A percentile compares a stretch with the other conserved stretches of the same genome.
phyloP scores from a whole-genome alignment of 2,329 filamentous ascomycete species.

The Magnaporthales sp. region DNA sequence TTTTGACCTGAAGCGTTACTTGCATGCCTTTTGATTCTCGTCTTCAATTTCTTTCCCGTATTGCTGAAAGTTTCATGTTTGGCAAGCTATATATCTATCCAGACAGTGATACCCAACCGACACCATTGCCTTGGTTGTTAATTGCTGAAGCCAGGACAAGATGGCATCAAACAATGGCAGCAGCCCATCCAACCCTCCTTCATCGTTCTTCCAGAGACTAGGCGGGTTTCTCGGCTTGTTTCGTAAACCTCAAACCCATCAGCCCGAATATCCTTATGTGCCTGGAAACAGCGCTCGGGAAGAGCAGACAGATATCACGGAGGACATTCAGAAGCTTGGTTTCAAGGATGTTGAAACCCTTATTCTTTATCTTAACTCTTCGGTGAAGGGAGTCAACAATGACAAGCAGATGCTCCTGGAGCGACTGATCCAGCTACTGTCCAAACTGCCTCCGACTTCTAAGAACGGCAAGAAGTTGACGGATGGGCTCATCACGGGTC shows the following conservation, averaged over 20 bases:
- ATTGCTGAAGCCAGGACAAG: not conserved
- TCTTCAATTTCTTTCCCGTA: no score
- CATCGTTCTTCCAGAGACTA: not conserved
- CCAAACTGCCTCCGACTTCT: conserved; percentile 17
- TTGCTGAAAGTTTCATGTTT: no score
- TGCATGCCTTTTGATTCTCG: no score
- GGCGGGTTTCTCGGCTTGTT: not conserved
- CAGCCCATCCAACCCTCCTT: not conserved
- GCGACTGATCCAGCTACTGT: conserved; percentile 13
- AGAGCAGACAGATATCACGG: conserved; percentile 6
- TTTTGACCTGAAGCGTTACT: no score
- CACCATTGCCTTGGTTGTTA: not conserved
- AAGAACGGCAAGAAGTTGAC: conserved; percentile 27
- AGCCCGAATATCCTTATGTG: not conserved
- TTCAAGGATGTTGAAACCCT: conserved; percentile 20
- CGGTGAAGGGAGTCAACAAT: conserved; percentile 8
- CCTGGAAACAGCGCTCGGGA: not conserved
- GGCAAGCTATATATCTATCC: not conserved
- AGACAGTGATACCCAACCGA: not conserved
- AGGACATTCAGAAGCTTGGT: conserved; percentile 15
- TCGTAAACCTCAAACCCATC: not conserved
- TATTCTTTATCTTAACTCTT: conserved; percentile 7
- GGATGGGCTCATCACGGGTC: conserved; percentile 38
- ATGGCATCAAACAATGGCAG: not conserved
- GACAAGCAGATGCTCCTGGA: conserved; percentile 9